Conservation (phyloP, 805 yeast genomes). For the Suhomyces faveliae region DNA sequence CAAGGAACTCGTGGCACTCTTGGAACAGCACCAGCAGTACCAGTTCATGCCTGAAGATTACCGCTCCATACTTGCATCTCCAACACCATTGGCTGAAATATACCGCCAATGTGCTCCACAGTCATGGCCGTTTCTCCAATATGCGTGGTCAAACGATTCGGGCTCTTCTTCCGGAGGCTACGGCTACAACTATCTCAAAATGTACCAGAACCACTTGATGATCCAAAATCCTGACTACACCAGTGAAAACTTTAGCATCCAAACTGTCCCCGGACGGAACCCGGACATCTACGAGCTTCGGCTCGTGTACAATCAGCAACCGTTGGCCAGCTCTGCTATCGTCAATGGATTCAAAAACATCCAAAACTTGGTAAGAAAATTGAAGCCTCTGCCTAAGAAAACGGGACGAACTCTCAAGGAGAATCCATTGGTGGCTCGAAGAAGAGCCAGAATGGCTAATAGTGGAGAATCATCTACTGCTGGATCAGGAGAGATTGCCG, state of each 20-base stretch:
- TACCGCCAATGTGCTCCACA: slow-evolving; percentile 48
- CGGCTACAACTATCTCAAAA: slow-evolving; percentile 62
- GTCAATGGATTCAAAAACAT: slow-evolving; percentile 93
- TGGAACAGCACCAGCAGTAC: slow-evolving; percentile 45
- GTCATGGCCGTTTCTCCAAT: slow-evolving; percentile 57
- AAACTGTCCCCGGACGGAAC: slow-evolving; percentile 63
- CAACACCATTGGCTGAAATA: slow-evolving; percentile 14
- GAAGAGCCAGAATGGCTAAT: slow-evolving; percentile 39
- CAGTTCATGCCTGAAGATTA: slow-evolving; percentile 19
- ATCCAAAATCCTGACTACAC: slow-evolving; percentile 16
- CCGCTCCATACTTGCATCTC: not conserved
- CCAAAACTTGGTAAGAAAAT: slow-evolving; percentile 85
- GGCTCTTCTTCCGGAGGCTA: slow-evolving; percentile 93
- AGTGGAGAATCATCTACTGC: slow-evolving; percentile 14
- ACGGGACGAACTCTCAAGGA: slow-evolving; percentile 11
- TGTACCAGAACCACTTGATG: slow-evolving; percentile 29
- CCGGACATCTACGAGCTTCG: slow-evolving; percentile 71
- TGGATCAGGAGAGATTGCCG: slow-evolving; percentile 38
- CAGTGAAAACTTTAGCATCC: slow-evolving; percentile 26
- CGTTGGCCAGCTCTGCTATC: slow-evolving; percentile 54
- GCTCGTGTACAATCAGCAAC: slow-evolving; percentile 40
- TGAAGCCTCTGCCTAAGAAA: slow-evolving; percentile 43
- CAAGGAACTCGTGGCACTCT: slow-evolving; percentile 73
- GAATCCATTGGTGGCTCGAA: slow-evolving; percentile 43
- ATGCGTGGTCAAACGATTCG: slow-evolving; percentile 68